These are phyloP conservation scores for Microcyclospora pomicola DNA, from an alignment of 2,329 filamentous ascomycete genomes.

Conservation along the genomic window DNA sequence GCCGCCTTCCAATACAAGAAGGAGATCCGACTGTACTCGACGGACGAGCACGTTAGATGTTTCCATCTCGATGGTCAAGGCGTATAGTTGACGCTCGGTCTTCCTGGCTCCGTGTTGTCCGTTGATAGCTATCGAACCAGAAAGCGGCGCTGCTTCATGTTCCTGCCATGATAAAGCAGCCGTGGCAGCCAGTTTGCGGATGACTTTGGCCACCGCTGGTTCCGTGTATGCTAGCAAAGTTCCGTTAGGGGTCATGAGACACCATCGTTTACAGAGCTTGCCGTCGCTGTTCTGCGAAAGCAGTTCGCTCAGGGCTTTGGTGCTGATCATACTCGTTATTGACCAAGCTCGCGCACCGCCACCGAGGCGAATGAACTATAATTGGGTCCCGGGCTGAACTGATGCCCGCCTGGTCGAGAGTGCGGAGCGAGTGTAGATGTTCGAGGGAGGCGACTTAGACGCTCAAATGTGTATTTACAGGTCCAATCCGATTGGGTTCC, in stretches of 20 bases:
- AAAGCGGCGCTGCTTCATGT: constrained; percentile 13
- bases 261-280: constrained; percentile 30
- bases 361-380: too few species aligned
- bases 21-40: constrained; percentile 31
- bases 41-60: constrained; percentile 34
- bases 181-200: constrained; percentile 36
- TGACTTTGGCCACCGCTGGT: constrained; percentile 34
- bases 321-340: constrained; percentile 26
- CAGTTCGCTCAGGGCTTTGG: constrained; percentile 29
- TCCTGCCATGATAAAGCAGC: constrained; percentile 38
- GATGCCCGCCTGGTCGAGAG: too few species aligned
- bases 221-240: constrained; percentile 36
- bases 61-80: constrained; percentile 34
- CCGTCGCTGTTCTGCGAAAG: constrained; percentile 30
- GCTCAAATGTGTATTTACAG: too few species aligned
- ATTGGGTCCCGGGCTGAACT: too few species aligned
- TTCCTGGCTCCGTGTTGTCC: constrained; percentile 1
- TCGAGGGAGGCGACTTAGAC: too few species aligned
- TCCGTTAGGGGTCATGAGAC: constrained; percentile 38
- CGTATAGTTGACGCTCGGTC: constrained; percentile 21
- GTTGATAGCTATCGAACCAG: not conserved
- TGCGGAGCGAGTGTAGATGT: too few species aligned
- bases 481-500: too few species aligned
- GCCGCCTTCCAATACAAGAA: constrained; percentile 35
- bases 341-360: too few species aligned